Evolutionary conservation across 495 filamentous ascomycete species (phyloP), one percentile per base, ranked within the genome.

Genomic region (Cercophora scortea): DNA sequence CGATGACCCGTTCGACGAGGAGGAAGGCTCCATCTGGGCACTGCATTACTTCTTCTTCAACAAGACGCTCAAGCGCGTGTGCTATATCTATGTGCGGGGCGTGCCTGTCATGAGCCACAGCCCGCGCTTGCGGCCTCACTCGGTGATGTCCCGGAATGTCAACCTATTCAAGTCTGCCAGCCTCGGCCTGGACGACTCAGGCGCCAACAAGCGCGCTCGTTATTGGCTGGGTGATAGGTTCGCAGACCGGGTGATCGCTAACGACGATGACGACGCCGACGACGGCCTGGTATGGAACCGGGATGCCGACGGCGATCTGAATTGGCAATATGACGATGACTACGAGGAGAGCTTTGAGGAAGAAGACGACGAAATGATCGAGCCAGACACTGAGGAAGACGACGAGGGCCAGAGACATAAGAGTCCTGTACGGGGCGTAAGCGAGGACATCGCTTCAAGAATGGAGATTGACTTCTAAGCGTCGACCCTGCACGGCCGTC

Each of bases 41-140:
- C 73, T 89, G 51, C 88, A 96, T 65, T 95, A 94, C 67, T 95
- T 98, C 75, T 95, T 97, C 69, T 97, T 96, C 79, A 95, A 93
- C 74, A 95, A 91, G 57, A 72, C 80, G 17, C 79, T 81, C 60
- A 98, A 97, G 73, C 80, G 93, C n/a, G 91, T 98, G 17, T 92
- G 88, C 60, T 97, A 97, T 65, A 70, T 98, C 34, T 93, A 96
- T 61, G 75, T 96, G 34, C 82, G 90, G 47, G 90, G 88, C 9
- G 77, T 96, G 36, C 90, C 88, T 8, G 78, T 95, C 52, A 86
- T 92, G 42, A 81, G 91, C 62, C 86, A 89, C 57, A 78, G 79
- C 63, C 73, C 84, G 53, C 69, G 56, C 42, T 57, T 62, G 50
- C 51, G 49, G 53, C 62, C 55, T 48, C 55, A 51, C 32, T 38